Conservation (phyloP, 805 yeast species). For the Cyberlindnera mycetangii region DNA sequence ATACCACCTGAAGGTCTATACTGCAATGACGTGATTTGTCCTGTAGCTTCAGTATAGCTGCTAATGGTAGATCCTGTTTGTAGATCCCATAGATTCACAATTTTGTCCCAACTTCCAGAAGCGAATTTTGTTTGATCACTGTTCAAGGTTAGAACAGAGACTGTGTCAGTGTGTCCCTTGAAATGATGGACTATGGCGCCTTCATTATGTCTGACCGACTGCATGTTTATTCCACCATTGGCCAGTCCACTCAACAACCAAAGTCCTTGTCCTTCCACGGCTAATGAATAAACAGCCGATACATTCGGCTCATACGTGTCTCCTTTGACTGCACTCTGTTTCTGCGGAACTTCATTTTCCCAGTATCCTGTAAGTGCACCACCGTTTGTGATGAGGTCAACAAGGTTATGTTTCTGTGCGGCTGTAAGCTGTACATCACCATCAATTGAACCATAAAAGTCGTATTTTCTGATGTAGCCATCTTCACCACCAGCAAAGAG, state of each 20-base stretch:
- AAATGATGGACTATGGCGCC: constrained; percentile 81
- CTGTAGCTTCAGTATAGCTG: constrained; percentile 54
- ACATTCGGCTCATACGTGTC: constrained; percentile 49
- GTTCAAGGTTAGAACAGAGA: constrained; percentile 67
- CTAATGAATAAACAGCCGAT: constrained; percentile 87
- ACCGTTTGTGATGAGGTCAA: constrained; percentile 80
- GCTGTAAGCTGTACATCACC: constrained; percentile 86
- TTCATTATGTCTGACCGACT: constrained; percentile 78
- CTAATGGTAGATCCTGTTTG: constrained; percentile 54
- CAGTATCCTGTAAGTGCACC: constrained; percentile 85
- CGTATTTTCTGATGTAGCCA: constrained; percentile 88
- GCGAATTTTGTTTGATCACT: constrained; percentile 59
- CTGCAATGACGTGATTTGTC: constrained; percentile 77
- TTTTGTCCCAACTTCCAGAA: constrained; percentile 90
- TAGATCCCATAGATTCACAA: constrained; percentile 80
- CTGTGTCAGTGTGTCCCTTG: constrained; percentile 66
- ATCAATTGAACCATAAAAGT: constrained; percentile 78
- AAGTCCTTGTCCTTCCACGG: constrained; percentile 74
- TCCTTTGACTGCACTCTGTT: constrained; percentile 34
- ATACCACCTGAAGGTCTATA: constrained; percentile 53
- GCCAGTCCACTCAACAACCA: constrained; percentile 84
- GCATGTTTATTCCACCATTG: constrained; percentile 84
- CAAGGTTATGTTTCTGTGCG: constrained; percentile 85
- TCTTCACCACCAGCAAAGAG: constrained; percentile 94
- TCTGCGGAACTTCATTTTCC: constrained; percentile 92